Base-by-base conservation (phyloP, 2,329 filamentous ascomycete genomes). In the Cladosporium sp. region DNA sequence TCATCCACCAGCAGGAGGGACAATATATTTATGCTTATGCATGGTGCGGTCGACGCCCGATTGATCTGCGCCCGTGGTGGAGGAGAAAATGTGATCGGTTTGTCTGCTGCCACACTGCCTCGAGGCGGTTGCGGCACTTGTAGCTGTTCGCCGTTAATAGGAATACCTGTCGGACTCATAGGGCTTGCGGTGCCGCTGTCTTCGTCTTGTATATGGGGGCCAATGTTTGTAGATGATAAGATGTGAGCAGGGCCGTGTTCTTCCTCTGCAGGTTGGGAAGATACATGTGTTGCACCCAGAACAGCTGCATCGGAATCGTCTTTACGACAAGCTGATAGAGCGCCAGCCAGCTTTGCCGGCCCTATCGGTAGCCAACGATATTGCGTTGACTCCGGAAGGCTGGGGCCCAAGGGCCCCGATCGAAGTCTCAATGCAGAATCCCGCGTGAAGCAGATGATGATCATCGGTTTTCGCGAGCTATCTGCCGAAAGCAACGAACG, bases 1-100 rank as follows among this genome's bases (percentile, higher is more conserved):
- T 77, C 75, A 61, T 77, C 75, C 2, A 76, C 75, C 0, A 76
- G 68, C 28, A 76, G 66, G 11, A 76, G 64, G 3, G 69, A 73
- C 2, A 76, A 67, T 21, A 46, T 25, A 4, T 14, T 32, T n/a
- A 11, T 26, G 18, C 11, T 58, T n/a, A 13, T 16, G 5, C 34
- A 7, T 11, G 58, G n/a, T 7, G 26, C 28, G 13, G 46, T 62
- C 14, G 51, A 21, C n/a, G 21, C 25, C 14, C 57, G 36, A 32
- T 5, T 11, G 2, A 59, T 14, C 10, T 48, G 57, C 3, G 36
- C 16, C 25, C 36, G 25, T 23, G 25, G 18, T 26, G 23, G 32
- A 25, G 46, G 14, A 3, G 56, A n/a, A 14, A 21, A 11, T 3
- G 8, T 3, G 3, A 26, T 7, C 8, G 34, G 56, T 6, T 39